Evolutionary conservation across 441 rosid species (phyloP).

Genomic region (Brassica hybrid): DNA sequence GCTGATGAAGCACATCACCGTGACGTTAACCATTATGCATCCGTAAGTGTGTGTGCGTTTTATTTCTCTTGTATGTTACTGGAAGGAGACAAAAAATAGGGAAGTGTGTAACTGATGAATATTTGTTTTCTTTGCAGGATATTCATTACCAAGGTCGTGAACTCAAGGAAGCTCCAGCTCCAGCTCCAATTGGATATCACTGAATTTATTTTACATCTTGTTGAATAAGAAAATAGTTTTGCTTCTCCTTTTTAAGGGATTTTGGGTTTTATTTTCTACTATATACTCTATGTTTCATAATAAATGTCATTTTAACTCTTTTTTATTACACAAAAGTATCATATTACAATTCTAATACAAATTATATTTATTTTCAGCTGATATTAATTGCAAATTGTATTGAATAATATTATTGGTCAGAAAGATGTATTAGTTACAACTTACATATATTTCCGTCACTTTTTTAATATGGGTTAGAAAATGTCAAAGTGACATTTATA

Average conservation of each 20-base stretch:
- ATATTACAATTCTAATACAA: too few relatives aligned
- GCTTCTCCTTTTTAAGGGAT: not conserved
- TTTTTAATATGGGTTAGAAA: too few relatives aligned
- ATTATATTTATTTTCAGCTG: too few relatives aligned
- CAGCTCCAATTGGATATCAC: slow-evolving; percentile 73
- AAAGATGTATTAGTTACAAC: too few relatives aligned
- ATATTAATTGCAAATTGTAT: too few relatives aligned
- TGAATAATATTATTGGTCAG: too few relatives aligned
- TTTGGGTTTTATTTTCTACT: too few relatives aligned
- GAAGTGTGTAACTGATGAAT: not conserved
- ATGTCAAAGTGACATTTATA: too few relatives aligned
- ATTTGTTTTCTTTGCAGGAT: slow-evolving; percentile 47
- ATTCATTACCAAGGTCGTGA: slow-evolving; percentile 68
- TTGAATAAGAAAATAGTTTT: slow-evolving; percentile 3
- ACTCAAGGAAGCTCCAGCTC: slow-evolving; percentile 66
- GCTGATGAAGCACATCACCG: slow-evolving; percentile 69
- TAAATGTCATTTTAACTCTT: too few relatives aligned
- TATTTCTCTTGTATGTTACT: not conserved
- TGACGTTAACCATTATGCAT: slow-evolving; percentile 79
- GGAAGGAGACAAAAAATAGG: not conserved
- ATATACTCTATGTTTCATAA: too few relatives aligned
- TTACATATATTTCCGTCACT: too few relatives aligned
- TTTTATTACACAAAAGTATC: too few relatives aligned
- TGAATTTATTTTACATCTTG: slow-evolving; percentile 17
- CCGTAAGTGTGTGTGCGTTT: slow-evolving; percentile 41